Evolutionary conservation across 192 early-diverging fungal genomes (phyloP), one percentile per base, ranked within the genome.

Genomic region (Entomortierella beljakovae): DNA sequence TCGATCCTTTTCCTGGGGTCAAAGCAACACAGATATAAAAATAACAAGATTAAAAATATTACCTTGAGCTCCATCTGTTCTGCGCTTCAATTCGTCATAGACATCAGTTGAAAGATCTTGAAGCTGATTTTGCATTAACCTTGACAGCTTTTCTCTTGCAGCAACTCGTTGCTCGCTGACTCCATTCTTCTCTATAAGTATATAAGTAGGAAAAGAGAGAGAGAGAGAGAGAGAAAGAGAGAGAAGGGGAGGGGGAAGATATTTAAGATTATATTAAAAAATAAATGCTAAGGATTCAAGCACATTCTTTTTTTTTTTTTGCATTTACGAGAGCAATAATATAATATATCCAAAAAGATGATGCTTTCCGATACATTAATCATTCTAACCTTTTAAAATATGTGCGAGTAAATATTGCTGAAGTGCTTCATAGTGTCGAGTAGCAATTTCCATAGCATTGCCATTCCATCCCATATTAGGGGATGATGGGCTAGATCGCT

Each of bases 41-140:
- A n/a, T n/a, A n/a, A n/a, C n/a, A n/a, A n/a, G n/a, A n/a, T n/a
- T n/a, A n/a, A n/a, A n/a, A n/a, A n/a, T n/a, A n/a, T n/a, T 88
- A 94, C 92, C 86, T 61, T 90, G 85, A 57, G 71, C 80, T 11
- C 81, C 76, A 79, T 90, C 85, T 48, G 59, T 58, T 22, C 97
- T 63, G 54, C 97, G 82, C 42, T 86, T 89, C 76, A 97, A 86
- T 76, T 99, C 97, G 82, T 99, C 97, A 81, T 93, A 96, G 10
- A 99, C 96, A 82, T 99, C 96, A 2, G 93, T 96, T 32, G 92
- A 88, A n/a, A 99, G 88, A 79, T 98, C 97, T 70, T 94, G 90
- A 82, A 98, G 95, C 80, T 99, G 97, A 61, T 88, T 87, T 50
- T 90, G 87, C 38, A 91, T 86, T 26, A 97, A 83, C 48, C 90